Conservation (phyloP, 2,329 filamentous ascomycete genomes). For the Reticulascus tulasneorum region DNA sequence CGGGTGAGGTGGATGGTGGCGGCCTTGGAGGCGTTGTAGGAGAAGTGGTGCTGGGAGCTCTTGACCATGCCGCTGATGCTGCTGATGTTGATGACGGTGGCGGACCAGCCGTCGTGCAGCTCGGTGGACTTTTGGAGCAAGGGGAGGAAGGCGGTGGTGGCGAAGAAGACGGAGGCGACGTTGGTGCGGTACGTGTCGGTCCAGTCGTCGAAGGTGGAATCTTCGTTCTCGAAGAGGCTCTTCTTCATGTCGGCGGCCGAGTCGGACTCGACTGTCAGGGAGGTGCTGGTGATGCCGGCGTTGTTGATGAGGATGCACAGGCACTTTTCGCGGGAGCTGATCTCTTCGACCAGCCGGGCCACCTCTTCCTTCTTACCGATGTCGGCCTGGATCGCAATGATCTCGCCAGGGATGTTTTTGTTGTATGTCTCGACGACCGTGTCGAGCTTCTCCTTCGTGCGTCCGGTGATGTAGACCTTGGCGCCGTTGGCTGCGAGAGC, state of each 20-base stretch:
- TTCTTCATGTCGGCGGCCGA: constrained; percentile 50
- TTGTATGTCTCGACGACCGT: constrained; percentile 55
- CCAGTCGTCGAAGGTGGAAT: constrained; percentile 63
- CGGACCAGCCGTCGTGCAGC: constrained; percentile 42
- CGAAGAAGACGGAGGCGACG: constrained; percentile 65
- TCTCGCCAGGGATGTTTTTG: constrained; percentile 48
- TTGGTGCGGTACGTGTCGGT: constrained; percentile 70
- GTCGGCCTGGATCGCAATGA: constrained; percentile 58
- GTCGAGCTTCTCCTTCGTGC: constrained; percentile 59
- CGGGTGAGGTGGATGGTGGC: constrained; percentile 61
- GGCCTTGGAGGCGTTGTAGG: constrained; percentile 62
- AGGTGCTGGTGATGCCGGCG: constrained; percentile 55
- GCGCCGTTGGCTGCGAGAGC: constrained; percentile 64
- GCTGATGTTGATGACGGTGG: constrained; percentile 65
- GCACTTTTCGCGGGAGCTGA: constrained; percentile 50
- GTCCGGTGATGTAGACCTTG: constrained; percentile 68
- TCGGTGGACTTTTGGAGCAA: constrained; percentile 52
- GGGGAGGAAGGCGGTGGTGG: constrained; percentile 59
- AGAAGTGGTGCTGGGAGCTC: constrained; percentile 59
- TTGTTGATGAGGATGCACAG: constrained; percentile 68
- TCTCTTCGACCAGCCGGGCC: constrained; percentile 51
- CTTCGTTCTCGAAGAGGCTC: constrained; percentile 64
- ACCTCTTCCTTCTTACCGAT: constrained; percentile 60
- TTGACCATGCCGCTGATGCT: constrained; percentile 63
- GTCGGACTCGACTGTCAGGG: constrained; percentile 51